Evolutionary conservation across 768 basidiomycete species (phyloP), one percentile per base, ranked within the genome.

Genomic region (Naganishia vishniacii): DNA sequence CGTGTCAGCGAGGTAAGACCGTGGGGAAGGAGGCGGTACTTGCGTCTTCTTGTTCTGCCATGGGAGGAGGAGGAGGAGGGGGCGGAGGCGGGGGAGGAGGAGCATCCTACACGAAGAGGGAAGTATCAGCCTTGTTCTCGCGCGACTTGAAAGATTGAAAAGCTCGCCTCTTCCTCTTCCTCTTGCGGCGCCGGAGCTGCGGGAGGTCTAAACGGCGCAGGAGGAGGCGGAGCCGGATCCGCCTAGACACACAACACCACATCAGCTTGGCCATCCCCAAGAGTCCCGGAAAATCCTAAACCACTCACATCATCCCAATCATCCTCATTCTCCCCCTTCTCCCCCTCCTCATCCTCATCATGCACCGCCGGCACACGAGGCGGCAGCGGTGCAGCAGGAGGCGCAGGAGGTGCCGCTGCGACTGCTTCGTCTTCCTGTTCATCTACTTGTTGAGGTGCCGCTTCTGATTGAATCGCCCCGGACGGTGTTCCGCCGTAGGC

Each of bases 151-250:
- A n/a, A n/a, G n/a, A n/a, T n/a, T n/a, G n/a, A n/a, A n/a, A n/a
- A n/a, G n/a, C 25, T 18, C 16, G 11, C 48, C 5, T 25, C 62
- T 18, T 63, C 62, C 26, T 34, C 48, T 47, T 41, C 31, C 66
- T 63, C 53, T 3, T 41, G 68, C 28, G 68, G 66, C 18, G 69
- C 71, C 0, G 56, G 62, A 13, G 75, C 71, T 3, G 71, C 70
- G 6, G 65, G 80, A 0, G 82, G 82, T 0, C 71, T 64, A 67
- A 83, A 82, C 0, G 83, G 82, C 0, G 76, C 79, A 0, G 82
- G 81, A 0, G 81, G 80, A 3, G 78, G 77, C 8, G 79, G 78
- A 0, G 78, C 74, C 0, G 77, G 81, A 0, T 81, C 80, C 0
- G 81, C 78, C 6, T 56, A 56, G 1, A 37, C 7, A 15, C 32